Evolutionary conservation across 108 stramenopile genomes (phyloP), one percentile per base, ranked within the genome.

Genomic region (Nitzschia putrida): DNA sequence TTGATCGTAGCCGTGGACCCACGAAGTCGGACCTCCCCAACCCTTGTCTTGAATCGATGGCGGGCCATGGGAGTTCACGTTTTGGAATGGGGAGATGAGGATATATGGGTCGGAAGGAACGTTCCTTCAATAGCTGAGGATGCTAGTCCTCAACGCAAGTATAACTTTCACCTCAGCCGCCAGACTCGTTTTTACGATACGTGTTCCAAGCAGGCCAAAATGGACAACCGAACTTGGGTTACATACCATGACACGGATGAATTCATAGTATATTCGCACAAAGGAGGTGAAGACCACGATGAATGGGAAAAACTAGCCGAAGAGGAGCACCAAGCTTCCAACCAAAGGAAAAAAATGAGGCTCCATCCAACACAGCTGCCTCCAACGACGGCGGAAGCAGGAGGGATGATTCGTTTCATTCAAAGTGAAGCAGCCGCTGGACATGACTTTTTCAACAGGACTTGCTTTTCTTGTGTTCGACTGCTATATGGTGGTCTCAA

Each of bases 1-100:
- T 40, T 88, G 12, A 73, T 81, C 50, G 74, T 88, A 12, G 82
- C 84, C 8, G 64, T 80, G 10, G 87, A 88, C 72, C 87, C 87
- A 7, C 49, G 64, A 22, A 25, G 49, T 7, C 29, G 52, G 52
- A 81, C 80, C 0, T 50, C 66, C 4, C 80, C 80, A 16, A 18
- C 51, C 39, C 29, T 34, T 6, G 41, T 81, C 12, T 39, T 81
- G 21, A 56, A 77, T 40, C 66, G 74, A 50, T 81, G 79, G 79
- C 20, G 66, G 53, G 47, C 18, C 47, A 18, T 18, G 18, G 14
- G 14, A 4, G 18, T 49, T 2, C 14, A 49, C 6, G 53, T 77
- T 39, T 13, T 73, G 34, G 24, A 44, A 39, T 57, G 72, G 72
- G 43, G 52, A 41, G 61, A 77, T 38, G 43, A 14, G 9, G 39